Evolutionary conservation across 768 basidiomycete genomes (phyloP).

Genomic region (Pulveroboletus frians): DNA sequence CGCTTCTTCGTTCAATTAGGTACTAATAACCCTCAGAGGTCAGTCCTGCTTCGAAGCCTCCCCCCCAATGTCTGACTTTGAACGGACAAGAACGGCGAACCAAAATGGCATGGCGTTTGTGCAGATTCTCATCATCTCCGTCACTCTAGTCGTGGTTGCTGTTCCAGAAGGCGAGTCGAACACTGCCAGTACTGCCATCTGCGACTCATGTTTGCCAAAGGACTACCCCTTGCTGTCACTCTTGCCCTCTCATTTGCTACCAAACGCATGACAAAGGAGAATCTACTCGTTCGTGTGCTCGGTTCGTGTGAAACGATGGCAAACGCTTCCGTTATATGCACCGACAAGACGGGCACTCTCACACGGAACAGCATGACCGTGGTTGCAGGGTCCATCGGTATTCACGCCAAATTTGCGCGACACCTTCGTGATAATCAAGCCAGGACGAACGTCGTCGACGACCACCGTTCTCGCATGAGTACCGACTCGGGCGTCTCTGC

Average conservation of each 20-base stretch:
- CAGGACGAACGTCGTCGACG: constrained; percentile 67
- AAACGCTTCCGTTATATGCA: constrained; percentile 92
- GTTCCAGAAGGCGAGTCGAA: constrained; percentile 66
- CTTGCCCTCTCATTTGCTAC: constrained; percentile 96
- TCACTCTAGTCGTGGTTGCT: constrained; percentile 85
- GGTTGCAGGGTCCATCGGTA: constrained; percentile 91
- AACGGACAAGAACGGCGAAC: constrained; percentile 50
- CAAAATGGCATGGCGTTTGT: constrained; percentile 89
- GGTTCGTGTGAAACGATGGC: constrained; percentile 99
- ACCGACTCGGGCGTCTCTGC: constrained; percentile 32
- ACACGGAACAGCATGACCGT: constrained; percentile 95
- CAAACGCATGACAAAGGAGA: constrained; percentile 95
- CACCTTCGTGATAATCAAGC: constrained; percentile 64
- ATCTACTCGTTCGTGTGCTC: constrained; percentile 90
- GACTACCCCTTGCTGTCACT: constrained; percentile 92
- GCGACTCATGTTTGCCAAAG: constrained; percentile 32
- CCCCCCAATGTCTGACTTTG: constrained; percentile 7
- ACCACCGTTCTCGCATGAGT: constrained; percentile 29
- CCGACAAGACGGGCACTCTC: constrained; percentile 95
- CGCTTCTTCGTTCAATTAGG: constrained; percentile 90
- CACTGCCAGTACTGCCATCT: background rate
- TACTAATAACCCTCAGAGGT: constrained; percentile 53
- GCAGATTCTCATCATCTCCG: constrained; percentile 89
- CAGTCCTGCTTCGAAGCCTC: constrained; percentile 6
- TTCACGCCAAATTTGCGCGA: constrained; percentile 91